Base-by-base conservation (phyloP, 768 basidiomycete genomes). In the Trametopsis cervina region DNA sequence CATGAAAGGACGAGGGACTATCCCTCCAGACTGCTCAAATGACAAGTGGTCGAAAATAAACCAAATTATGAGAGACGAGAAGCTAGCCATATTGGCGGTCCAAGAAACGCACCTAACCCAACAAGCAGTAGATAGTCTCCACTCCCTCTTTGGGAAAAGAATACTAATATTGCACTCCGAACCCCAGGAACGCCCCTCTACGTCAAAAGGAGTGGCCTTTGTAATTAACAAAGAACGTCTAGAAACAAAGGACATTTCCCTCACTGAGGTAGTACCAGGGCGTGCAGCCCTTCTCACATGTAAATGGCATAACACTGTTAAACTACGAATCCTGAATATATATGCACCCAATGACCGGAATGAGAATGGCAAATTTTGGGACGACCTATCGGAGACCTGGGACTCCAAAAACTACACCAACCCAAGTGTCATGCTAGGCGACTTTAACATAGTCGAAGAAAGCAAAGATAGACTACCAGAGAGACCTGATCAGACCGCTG, bases 391-490 rank as follows among this genome's bases (percentile, higher is more conserved):
- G 2, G 23, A 25, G 0, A 36, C 12, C 33, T 52, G 36, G 35
- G 23, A 26, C 1, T 4, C 5, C 0, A 15, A 46, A 15, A 21
- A 20, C 0, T 6, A 42, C 0, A 48, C 49, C 0, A 18, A 35
- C 2, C 57, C 57, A 0, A 44, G 54, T 22, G 20, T 57, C 1
- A n/a, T 60, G 4, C 42, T 48, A 0, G 55, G 53, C 2, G 56
- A 60, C 45, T 46, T 42, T 24, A 58, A 60, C 22, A 37, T 57
- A 7, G 53, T 57, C 2, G 49, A 57, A 18, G 53, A 57, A 3
- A 24, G 15, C 1, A 44, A 55, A 15, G 59, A 60, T 25, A 40
- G 55, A 0, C 24, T 53, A 5, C 59, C 59, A 7, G 20, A 22
- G n/a, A 40, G 40, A 5, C 20, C 18, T 1, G 58, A 57, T 20